Base-by-base conservation (phyloP, 176 grass and related monocot species). In the Phoenix dactylifera region DNA sequence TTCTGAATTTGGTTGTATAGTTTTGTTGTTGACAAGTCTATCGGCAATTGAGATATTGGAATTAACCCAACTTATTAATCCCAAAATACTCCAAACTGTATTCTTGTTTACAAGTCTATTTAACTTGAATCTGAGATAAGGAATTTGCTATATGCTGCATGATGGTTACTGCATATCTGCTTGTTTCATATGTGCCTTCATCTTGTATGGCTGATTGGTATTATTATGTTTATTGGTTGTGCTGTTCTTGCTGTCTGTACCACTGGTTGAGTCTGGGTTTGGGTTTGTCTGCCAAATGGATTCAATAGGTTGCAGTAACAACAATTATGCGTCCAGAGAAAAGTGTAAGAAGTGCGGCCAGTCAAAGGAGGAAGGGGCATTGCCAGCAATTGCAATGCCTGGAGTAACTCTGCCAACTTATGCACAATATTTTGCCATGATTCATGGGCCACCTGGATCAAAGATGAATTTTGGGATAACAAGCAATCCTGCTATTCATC, bases 271-370 rank as follows among this genome's bases (percentile, higher is more conserved):
- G 28, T 30, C 20, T 63, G 12, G 9, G 12, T 64, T 89, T 82
- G 82, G 68, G 28, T 74, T 72, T 85, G 16, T 85, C 67, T 65
- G 77, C 17, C 74, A 81, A 83, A 83, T 80, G 60, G 79, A 85
- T 90, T 30, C 52, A 70, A 54, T 88, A 98, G 93, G 93, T 85
- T 98, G 93, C 81, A 98, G 93, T 85, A 98, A 98, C 78, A 98
- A 98, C 74, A 98, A 98, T 82, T 98, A 98, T 88, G 93, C 93
- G 70, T 98, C 93, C 72, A 98, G 93, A 98, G 87, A 90, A 74
- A 80, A 87, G 65, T 98, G 93, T 77, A 98, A 98, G 84, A 98
- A 98, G 62, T 98, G 93, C 62, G 80, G 82, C 70, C 81, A 90
- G 51, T 59, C 87, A 22, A 98, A 90, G 88, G 93, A 98, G 68